Evolutionary conservation across 306 rosid genomes (phyloP).

Genomic region (Ammopiptanthus mongolicus): DNA sequence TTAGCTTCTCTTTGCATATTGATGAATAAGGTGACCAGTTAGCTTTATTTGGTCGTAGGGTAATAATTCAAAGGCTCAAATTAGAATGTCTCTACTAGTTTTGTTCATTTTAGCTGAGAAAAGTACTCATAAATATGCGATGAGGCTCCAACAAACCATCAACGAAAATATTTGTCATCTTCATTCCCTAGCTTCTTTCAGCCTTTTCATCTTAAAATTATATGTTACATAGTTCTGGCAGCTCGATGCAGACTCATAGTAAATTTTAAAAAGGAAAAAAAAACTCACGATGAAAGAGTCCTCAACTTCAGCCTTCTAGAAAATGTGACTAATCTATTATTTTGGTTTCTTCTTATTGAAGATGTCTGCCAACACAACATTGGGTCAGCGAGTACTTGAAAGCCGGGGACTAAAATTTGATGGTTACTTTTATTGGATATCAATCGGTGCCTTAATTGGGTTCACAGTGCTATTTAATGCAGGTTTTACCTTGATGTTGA

Average conservation of each 20-base stretch:
- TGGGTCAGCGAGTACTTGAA: conserved; percentile 40
- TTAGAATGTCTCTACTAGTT: background rate
- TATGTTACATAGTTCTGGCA: background rate
- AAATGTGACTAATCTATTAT: background rate
- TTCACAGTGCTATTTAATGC: conserved; percentile 42
- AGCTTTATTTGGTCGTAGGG: background rate
- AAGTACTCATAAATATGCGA: background rate
- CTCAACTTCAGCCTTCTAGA: background rate
- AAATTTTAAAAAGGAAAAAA: background rate
- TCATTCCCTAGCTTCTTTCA: background rate
- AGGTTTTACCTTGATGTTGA: conserved; percentile 40
- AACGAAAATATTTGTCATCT: background rate
- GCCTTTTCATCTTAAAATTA: background rate
- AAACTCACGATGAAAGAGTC: background rate
- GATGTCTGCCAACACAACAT: conserved; percentile 41
- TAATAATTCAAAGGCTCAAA: conserved; percentile 9
- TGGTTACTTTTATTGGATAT: conserved; percentile 48
- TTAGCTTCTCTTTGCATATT: background rate
- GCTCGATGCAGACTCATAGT: background rate
- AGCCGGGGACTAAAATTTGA: conserved; percentile 38
- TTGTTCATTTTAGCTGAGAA: background rate
- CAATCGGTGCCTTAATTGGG: conserved; percentile 45
- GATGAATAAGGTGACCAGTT: background rate
- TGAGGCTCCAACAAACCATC: background rate
- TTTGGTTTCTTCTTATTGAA: conserved; percentile 7